A percentile compares a stretch with the other conserved stretches of the same genome.
phyloP scores from a whole-genome alignment of 345 rosid species.

The Eucalyptus melliodora region DNA sequence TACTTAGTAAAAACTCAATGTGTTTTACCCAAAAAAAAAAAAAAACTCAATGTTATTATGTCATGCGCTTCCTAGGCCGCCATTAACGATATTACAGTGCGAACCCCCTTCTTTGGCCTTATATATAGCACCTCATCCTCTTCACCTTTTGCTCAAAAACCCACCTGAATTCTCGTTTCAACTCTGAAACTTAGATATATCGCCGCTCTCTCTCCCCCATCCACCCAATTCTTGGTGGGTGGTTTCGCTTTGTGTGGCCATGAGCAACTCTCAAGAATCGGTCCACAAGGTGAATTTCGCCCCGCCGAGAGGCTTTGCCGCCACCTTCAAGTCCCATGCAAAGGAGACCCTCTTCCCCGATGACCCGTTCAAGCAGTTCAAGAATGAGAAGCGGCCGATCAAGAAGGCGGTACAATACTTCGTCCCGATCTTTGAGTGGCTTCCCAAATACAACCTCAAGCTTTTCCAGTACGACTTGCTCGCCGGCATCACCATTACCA shows the following conservation, averaged over 20 bases:
- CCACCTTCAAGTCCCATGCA: slow-evolving; percentile 29
- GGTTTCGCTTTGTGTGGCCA: background rate
- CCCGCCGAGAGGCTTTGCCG: slow-evolving; percentile 28
- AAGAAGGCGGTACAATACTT: slow-evolving; percentile 41
- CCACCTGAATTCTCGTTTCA: background rate
- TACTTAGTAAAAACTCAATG: background rate
- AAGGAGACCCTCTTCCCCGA: slow-evolving; percentile 77
- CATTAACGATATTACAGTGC: background rate
- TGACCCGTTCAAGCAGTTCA: slow-evolving; percentile 57
- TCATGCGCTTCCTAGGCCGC: too few relatives aligned
- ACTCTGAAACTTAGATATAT: background rate
- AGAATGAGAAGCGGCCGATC: background rate
- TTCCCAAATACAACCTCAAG: slow-evolving; percentile 42
- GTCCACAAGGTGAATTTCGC: slow-evolving; percentile 32
- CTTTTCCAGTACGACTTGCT: slow-evolving; percentile 51
- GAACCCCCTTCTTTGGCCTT: background rate
- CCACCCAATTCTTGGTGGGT: background rate
- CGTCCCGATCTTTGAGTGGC: slow-evolving; percentile 68
- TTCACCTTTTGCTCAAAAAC: background rate
- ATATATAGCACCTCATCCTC: background rate
- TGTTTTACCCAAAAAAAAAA: too few relatives aligned
- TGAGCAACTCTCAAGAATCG: background rate
- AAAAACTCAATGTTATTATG: too few relatives aligned
- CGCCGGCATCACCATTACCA: slow-evolving; percentile 86
- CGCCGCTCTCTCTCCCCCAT: background rate